Base-by-base conservation (phyloP, 805 yeast species). In the Citeromyces matritensis region DNA sequence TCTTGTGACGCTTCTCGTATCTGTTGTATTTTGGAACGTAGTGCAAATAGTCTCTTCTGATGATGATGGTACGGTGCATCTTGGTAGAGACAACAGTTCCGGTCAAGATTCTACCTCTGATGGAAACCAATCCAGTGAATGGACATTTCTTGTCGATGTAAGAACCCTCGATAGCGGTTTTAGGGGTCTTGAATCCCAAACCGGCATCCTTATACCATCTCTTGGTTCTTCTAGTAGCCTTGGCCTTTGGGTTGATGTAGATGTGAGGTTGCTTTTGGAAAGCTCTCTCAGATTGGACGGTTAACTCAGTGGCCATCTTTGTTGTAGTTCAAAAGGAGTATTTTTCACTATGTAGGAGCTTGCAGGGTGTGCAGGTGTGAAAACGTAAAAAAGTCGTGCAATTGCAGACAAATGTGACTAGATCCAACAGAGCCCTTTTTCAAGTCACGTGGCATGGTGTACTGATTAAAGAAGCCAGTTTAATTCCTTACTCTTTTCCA, bases 201-300 rank as follows among this genome's bases (percentile, higher is more conserved):
- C 99, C 99, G 57, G 84, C 96, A 43, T 91, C 95, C 81, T 91
- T 91, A 65, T 76, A 86, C 99, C 99, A 91, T 84, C 99, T 91
- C 91, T 91, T 91, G 79, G 94, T 80, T 73, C 86, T 77, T 72
- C 82, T 82, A 84, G 73, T 75, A 64, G 93, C 94, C 86, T 84
- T 86, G 57, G 95, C 78, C 84, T 91, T 91, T 78, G 97, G 85
- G 88, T 91, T 91, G 73, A 85, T 86, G 94, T 91, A 91, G 78
- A 91, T 88, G 78, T 91, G 98, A 63, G 97, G 98, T 83, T 91
- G 99, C 99, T 91, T 91, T 79, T 91, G 98, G 95, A 80, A 91
- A 85, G 98, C 98, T 73, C 94, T 88, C 79, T 91, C 98, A 64
- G 96, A 81, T 80, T 91, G 98, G 74, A 91, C 98, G 67, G 95